Base-by-base conservation (phyloP, 305 asterid species). In the Euphrasia arctica region DNA sequence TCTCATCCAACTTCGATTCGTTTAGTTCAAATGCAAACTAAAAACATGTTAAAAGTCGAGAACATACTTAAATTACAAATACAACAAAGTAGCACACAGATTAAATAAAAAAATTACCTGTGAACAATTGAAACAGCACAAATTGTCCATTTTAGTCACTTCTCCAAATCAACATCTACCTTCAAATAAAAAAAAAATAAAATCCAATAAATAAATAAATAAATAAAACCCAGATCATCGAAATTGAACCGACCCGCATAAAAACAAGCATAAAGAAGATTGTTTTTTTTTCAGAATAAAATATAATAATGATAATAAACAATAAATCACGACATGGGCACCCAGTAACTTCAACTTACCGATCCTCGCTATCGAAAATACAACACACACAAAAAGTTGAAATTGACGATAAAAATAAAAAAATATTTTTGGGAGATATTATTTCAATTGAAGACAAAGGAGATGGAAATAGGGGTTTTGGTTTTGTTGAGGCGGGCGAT, bases 111-210 rank as follows among this genome's bases (percentile, higher is more conserved):
- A 10, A n/a, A 74, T 75, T 74, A 85, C 94, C 82, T 73, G 79
- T 31, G 89, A 72, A 75, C 62, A 65, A 65, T 66, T 80, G 85
- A 82, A 90, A 80, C 94, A 90, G 85, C 97, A 85, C 5, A 85
- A 68, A 72, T 65, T 80, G 75, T 78, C 90, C 95, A 90, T 90
- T 15, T 74, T 63, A 7, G 58, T 64, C 74, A 65, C 75, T 78
- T 45, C 78, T 68, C 65, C 79, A 70, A 80, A 77, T 62, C 79
- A 85, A 75, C 90, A 79, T 80, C 84, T 78, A 85, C 77, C 77
- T 72, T 67, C 62, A 54, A 69, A 76, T 4, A 18, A 18, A 66
- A 74, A 72, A 39, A 6, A 39, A 7, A 41, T 2, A 45, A 36
- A 29, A n/a, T 32, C 50, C 54, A 18, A 18, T 18, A 18, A 57